phyloP scores from a whole-genome alignment of 768 basidiomycete genomes.

The Tephrocybe sp. region DNA sequence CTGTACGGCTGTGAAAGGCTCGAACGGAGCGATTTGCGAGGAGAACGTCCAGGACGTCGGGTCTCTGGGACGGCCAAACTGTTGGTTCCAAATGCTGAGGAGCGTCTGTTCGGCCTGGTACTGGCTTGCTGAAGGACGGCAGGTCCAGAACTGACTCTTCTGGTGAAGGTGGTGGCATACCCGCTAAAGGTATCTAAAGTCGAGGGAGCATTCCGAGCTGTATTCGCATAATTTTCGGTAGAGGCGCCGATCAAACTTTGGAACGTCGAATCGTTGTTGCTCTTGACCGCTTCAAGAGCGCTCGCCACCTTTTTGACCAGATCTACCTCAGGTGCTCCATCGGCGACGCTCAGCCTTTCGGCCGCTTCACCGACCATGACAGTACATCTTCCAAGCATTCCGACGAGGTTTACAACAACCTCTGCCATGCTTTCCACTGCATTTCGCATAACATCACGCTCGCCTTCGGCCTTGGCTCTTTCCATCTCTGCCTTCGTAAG shows the following conservation, averaged over 20 bases:
- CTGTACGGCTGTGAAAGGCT: conserved; percentile 63
- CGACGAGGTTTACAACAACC: conserved; percentile 67
- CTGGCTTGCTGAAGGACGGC: conserved; percentile 33
- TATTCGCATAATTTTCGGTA: conserved; percentile 52
- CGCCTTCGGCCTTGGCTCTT: conserved; percentile 58
- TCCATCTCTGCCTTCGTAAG: conserved; percentile 72
- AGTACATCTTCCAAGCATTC: conserved; percentile 78
- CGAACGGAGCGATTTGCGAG: conserved; percentile 71
- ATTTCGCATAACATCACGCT: conserved; percentile 59
- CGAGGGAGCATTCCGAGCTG: conserved; percentile 28
- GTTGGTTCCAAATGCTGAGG: conserved; percentile 37
- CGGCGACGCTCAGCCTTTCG: conserved; percentile 30
- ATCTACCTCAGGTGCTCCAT: conserved; percentile 28
- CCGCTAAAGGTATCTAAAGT: conserved; percentile 48
- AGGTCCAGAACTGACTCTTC: conserved; percentile 50
- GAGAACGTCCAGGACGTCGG: conserved; percentile 55
- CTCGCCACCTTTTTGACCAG: conserved; percentile 45
- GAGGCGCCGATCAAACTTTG: conserved; percentile 64
- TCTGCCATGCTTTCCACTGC: conserved; percentile 64
- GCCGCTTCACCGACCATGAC: conserved; percentile 64
- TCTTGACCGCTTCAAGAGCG: conserved; percentile 52
- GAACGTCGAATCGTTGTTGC: conserved; percentile 71
- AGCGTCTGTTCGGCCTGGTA: conserved; percentile 30
- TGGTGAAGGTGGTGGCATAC: conserved; percentile 46
- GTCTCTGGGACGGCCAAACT: conserved; percentile 43